Base-by-base conservation (phyloP, 352 stramenopile genomes). In the Phytophthora constricta region DNA sequence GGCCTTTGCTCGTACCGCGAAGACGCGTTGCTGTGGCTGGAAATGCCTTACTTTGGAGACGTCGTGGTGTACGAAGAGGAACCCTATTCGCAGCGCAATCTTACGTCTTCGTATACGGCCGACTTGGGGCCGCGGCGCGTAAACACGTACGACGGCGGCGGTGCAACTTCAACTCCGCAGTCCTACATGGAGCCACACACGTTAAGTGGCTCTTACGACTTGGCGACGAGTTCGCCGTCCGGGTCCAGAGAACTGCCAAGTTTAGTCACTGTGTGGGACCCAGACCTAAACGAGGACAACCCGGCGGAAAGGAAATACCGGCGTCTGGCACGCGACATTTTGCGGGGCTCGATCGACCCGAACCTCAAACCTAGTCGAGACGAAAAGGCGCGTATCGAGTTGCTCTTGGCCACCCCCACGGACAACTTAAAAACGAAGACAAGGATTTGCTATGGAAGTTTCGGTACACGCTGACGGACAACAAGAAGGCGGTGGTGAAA, bases 251-350 rank as follows among this genome's bases (percentile, higher is more conserved):
- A 83, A 25, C 47, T 77, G 22, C 56, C 73, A 14, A 86, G 68
- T 45, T 72, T 94, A 13, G 89, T 96, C 42, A 82, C 79, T 1
- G 84, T 96, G 57, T 95, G 84, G 86, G 89, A 96, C 52, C 87
- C 89, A 0, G 89, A 96, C 39, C 76, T 95, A 11, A 92, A 91
- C 42, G 87, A 93, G 76, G 89, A 96, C 60, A 97, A 97, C 57
- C 91, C 91, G 2, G 88, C 97, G 0, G 97, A 99, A 84, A 95
- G 98, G 49, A 99, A 99, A 79, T 99, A 99, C 79, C 87, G 97
- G n/a, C 98, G 98, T 57, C 82, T 99, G 17, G 95, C 95, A 31
- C 96, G 97, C 58, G 96, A 99, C 69, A 90, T 98, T 39, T 74
- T 99, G 28, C 90, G 97, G 34, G 97, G 96, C n/a, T 89, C 97